Evolutionary conservation across 2,329 filamentous ascomycete species (phyloP).

Genomic region (Neofusicoccum kwambonambiense): DNA sequence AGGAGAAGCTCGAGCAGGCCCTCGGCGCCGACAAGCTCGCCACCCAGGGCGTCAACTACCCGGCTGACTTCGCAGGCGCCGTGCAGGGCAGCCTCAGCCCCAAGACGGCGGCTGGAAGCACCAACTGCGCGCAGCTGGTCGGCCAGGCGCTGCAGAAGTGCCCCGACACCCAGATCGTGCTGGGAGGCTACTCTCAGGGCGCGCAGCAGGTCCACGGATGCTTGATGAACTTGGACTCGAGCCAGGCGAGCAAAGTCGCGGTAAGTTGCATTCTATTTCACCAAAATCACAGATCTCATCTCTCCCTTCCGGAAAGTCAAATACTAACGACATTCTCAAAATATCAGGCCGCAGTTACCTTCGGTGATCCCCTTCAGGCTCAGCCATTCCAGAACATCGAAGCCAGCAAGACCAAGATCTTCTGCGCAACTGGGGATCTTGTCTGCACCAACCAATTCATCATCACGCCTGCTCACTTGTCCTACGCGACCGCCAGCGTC

Average conservation of each 20-base stretch:
- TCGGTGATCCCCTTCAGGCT: conserved; percentile 38
- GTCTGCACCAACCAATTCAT: conserved; percentile 8
- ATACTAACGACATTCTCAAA: too few species aligned
- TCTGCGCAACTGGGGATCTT: conserved; percentile 2
- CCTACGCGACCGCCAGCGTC: not conserved
- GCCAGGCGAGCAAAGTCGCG: not conserved
- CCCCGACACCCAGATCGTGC: conserved; percentile 47
- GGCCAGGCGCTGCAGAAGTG: conserved; percentile 42
- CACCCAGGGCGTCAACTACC: conserved; percentile 56
- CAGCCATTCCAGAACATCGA: conserved; percentile 7
- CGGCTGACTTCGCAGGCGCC: conserved; percentile 33
- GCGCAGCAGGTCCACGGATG: conserved; percentile 32
- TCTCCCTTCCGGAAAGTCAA: not conserved
- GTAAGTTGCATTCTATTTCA: conserved; percentile 29
- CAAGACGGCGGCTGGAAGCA: not conserved
- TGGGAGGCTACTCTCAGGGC: conserved; percentile 46
- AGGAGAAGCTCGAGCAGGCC: conserved; percentile 43
- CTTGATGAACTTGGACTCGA: not conserved
- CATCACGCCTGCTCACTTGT: conserved; percentile 9
- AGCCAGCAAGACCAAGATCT: conserved; percentile 5
- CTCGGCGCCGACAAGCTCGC: conserved; percentile 45
- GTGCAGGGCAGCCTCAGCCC: conserved; percentile 38
- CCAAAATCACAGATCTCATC: too few species aligned
- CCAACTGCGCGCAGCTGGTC: conserved; percentile 38
- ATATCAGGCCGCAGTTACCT: conserved; percentile 30